Conservation (phyloP, 2,329 filamentous ascomycete species). For the Fusarium keratoplasticum region DNA sequence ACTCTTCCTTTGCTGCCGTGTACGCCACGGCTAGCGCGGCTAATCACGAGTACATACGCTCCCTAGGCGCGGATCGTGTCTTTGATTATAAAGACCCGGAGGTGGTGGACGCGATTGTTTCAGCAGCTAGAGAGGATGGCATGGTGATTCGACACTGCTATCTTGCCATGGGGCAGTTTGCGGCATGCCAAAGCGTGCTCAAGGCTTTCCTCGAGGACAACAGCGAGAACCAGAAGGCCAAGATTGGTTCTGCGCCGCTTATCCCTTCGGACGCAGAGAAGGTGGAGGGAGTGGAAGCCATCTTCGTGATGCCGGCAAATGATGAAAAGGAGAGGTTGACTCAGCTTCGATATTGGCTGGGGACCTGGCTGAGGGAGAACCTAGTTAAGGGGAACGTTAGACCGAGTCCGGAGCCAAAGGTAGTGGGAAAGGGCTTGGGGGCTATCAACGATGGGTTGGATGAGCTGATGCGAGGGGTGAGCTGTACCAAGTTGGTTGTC, state of each 20-base stretch:
- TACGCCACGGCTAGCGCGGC: slow-evolving; percentile 54
- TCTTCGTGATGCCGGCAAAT: slow-evolving; percentile 53
- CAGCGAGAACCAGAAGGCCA: slow-evolving; percentile 30
- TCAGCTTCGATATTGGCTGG: slow-evolving; percentile 56
- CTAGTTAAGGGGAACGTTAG: slow-evolving; percentile 47
- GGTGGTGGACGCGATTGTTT: slow-evolving; percentile 49
- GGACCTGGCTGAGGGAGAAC: slow-evolving; percentile 50
- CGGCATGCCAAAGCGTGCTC: slow-evolving; percentile 52
- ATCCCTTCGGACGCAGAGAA: slow-evolving; percentile 47
- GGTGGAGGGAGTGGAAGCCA: slow-evolving; percentile 50
- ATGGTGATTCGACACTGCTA: slow-evolving; percentile 55
- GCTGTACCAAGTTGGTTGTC: slow-evolving; percentile 56
- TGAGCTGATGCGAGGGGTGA: slow-evolving; percentile 51
- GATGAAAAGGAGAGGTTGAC: slow-evolving; percentile 48
- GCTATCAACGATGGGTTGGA: slow-evolving; percentile 54
- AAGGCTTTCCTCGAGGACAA: slow-evolving; percentile 44
- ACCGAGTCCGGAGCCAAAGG: slow-evolving; percentile 53
- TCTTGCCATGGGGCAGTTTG: slow-evolving; percentile 53
- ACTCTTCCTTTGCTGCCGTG: slow-evolving; percentile 51
- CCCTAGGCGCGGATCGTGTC: slow-evolving; percentile 52
- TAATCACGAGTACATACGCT: slow-evolving; percentile 50
- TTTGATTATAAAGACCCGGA: slow-evolving; percentile 55
- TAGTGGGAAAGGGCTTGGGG: slow-evolving; percentile 51
- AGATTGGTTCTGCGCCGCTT: slow-evolving; percentile 52
- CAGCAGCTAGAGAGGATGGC: slow-evolving; percentile 50